Evolutionary conservation across 805 yeast species (phyloP).

Genomic region (Komagataella pseudopastoris): DNA sequence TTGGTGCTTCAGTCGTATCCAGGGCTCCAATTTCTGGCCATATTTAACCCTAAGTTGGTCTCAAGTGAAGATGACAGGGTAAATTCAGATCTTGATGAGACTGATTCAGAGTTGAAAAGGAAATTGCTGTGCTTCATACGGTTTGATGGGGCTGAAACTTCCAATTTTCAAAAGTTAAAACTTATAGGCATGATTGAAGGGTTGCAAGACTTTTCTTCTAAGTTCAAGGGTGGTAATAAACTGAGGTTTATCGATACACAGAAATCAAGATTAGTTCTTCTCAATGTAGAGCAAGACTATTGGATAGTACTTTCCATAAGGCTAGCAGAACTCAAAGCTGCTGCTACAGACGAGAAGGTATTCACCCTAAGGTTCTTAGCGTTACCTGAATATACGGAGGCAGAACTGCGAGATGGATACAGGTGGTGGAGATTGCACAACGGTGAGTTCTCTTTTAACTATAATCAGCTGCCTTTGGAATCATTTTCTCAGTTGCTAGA

Average conservation of each 20-base stretch:
- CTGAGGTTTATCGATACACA: conserved; percentile 2
- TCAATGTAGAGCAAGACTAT: conserved; percentile 1
- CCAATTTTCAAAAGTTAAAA: neutral
- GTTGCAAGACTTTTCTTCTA: neutral
- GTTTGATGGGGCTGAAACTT: neutral
- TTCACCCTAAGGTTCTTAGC: conserved; percentile 15
- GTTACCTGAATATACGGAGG: conserved; percentile 17
- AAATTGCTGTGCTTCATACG: neutral
- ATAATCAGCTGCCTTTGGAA: conserved; percentile 4
- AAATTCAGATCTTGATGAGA: neutral
- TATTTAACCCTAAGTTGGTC: neutral
- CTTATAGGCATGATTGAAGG: conserved; percentile 2
- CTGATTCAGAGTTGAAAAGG: neutral
- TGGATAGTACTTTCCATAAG: neutral
- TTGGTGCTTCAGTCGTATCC: neutral
- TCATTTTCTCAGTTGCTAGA: conserved; percentile 7
- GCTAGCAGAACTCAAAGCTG: conserved; percentile 2
- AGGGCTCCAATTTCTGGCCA: neutral
- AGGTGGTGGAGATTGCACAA: conserved; percentile 18
- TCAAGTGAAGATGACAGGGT: neutral
- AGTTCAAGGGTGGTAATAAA: neutral
- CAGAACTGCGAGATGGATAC: conserved; percentile 17
- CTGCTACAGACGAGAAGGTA: conserved; percentile 1
- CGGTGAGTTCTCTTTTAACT: conserved; percentile 13
- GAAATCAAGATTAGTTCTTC: neutral